phyloP scores from a whole-genome alignment of 179 eudicot species.

The Nepenthes alata region DNA sequence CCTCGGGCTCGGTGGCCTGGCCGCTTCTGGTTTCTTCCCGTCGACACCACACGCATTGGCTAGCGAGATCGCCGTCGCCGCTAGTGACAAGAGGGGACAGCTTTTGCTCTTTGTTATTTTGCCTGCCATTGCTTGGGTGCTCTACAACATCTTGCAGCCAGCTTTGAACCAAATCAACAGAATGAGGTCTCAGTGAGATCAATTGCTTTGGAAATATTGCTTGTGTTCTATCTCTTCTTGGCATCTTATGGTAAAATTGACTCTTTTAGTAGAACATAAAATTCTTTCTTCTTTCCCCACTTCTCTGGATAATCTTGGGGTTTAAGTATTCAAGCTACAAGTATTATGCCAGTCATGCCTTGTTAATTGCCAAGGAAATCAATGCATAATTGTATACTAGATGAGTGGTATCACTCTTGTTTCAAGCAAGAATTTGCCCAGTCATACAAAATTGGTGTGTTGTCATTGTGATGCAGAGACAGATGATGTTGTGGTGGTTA shows the following conservation, averaged over 20 bases:
- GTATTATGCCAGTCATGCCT: background rate
- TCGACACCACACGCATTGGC: slow-evolving; percentile 27
- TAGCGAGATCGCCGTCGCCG: slow-evolving; percentile 23
- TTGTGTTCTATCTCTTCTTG: too few relatives aligned
- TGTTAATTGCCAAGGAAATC: too few relatives aligned
- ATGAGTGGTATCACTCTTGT: too few relatives aligned
- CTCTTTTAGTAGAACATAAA: too few relatives aligned
- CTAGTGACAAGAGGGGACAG: slow-evolving; percentile 58
- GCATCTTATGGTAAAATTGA: too few relatives aligned
- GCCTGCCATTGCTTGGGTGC: slow-evolving; percentile 84
- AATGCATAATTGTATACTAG: too few relatives aligned
- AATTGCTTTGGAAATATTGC: background rate
- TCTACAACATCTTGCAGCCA: slow-evolving; percentile 73
- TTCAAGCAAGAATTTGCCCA: too few relatives aligned
- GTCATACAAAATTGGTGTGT: too few relatives aligned
- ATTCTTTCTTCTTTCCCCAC: too few relatives aligned
- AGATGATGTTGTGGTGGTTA: too few relatives aligned
- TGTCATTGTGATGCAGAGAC: too few relatives aligned
- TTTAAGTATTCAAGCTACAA: background rate
- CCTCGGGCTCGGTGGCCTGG: slow-evolving; percentile 57
- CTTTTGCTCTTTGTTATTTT: slow-evolving; percentile 61
- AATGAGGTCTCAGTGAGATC: slow-evolving; percentile 55
- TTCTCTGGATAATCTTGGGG: background rate
- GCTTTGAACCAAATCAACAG: slow-evolving; percentile 87
- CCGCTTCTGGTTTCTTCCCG: slow-evolving; percentile 25